Base-by-base conservation (phyloP, 352 stramenopile species). In the Aphanomyces astaci region DNA sequence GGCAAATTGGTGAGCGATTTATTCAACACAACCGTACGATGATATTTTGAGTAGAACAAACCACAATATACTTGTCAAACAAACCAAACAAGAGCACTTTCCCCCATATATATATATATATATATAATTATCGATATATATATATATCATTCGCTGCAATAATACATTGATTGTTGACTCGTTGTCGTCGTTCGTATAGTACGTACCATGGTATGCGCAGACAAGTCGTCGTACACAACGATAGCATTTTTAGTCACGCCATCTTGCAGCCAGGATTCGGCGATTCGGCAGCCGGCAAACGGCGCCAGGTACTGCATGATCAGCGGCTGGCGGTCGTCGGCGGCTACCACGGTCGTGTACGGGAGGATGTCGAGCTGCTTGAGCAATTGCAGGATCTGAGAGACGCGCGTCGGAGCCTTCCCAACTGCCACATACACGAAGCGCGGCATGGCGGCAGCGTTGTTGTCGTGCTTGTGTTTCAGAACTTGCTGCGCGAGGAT, bases 271-370 rank as follows among this genome's bases (percentile, higher is more conserved):
- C 88, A 80, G 63, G 78, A 87, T 70, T 93, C 84, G 28, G 81
- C 82, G 32, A 93, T 67, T 1, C 81, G 79, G 55, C 81, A 90
- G n/a, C 84, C 84, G 0, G 80, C 78, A 66, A 93, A 93, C n/a
- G 84, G 84, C 55, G 84, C 76, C 45, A 93, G 72, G 73, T 89
- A 93, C 74, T 93, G 84, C 77, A 86, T 70, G 62, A 91, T 84
- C 31, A 80, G 73, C 70, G 82, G 88, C 66, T 88, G 79, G 43
- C 78, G 79, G 53, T 90, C 79, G 52, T 78, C 79, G 0, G 82
- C 76, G 2, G 82, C 79, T 9, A 93, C 73, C 53, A 93, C 73
- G n/a, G 84, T 93, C 60, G 76, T 86, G 74, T 89, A 54, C 28
- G 72, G 62, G 13, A 91, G 33, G 3, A 76, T 73, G 24, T 71